A percentile compares a stretch with the other conserved stretches of the same genome.
Evolutionary conservation across 805 yeast genomes (phyloP).

Genomic region (Sungouiozyma ichnusensis): DNA sequence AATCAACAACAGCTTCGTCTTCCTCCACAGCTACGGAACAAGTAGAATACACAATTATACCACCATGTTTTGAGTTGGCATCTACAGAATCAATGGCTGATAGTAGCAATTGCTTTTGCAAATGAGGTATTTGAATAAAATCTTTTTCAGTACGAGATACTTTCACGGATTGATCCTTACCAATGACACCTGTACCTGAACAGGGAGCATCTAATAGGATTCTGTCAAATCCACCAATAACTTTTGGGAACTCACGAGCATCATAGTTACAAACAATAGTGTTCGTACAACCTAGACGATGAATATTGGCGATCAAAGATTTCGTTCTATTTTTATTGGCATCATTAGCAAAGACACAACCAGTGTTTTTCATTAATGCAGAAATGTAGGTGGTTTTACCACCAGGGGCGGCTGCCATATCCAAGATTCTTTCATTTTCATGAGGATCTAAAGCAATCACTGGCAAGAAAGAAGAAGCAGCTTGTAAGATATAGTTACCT

Average conservation of each 20-base stretch:
- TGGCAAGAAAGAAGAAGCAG: slow-evolving; percentile 95
- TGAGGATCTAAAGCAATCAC: slow-evolving; percentile 98
- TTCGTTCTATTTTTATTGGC: slow-evolving; percentile 94
- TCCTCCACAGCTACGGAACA: slow-evolving; percentile 98
- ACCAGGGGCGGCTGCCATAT: slow-evolving; percentile 99
- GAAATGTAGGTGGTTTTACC: slow-evolving; percentile 94
- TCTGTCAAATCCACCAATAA: slow-evolving; percentile 96
- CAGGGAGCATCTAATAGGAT: slow-evolving; percentile 96
- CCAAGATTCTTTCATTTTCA: slow-evolving; percentile 88
- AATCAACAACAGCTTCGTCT: slow-evolving; percentile 97
- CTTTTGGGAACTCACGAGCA: slow-evolving; percentile 96
- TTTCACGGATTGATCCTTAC: slow-evolving; percentile 92
- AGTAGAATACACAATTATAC: slow-evolving; percentile 90
- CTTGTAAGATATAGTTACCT: slow-evolving; percentile 95
- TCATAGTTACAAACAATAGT: slow-evolving; percentile 96
- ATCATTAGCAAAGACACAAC: slow-evolving; percentile 94
- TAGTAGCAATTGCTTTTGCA: slow-evolving; percentile 85
- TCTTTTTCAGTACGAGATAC: slow-evolving; percentile 91
- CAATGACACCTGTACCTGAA: slow-evolving; percentile 98
- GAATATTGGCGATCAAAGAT: slow-evolving; percentile 92
- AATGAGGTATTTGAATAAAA: slow-evolving; percentile 90
- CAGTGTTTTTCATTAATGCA: slow-evolving; percentile 96
- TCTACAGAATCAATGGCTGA: slow-evolving; percentile 97
- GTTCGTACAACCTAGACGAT: slow-evolving; percentile 91
- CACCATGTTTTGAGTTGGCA: slow-evolving; percentile 85